Base-by-base conservation (phyloP, 257 asterid genomes). In the Penstemon eatonii region DNA sequence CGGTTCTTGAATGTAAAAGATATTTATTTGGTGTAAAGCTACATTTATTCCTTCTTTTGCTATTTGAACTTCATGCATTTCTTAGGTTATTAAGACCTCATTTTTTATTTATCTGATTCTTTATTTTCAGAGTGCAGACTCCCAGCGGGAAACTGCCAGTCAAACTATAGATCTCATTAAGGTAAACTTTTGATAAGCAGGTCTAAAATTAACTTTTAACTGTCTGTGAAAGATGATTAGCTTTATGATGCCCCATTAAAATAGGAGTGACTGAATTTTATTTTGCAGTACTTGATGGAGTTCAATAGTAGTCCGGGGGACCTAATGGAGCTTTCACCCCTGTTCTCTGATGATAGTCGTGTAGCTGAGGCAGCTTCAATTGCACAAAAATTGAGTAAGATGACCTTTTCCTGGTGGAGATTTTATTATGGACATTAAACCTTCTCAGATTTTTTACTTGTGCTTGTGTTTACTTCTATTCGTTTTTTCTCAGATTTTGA, bases 321-420 rank as follows among this genome's bases (percentile, higher is more conserved):
- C 83, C 81, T 91, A 71, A 91, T 94, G 99, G 97, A 94, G 78
- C 95, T 94, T 68, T 94, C 99, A 74, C 91, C 97, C 57, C 83
- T 94, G 63, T 94, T 94, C 76, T 94, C 97, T 77, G 96, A 94
- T 79, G 97, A 94, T 81, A 91, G 95, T 73, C 96, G 97, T 69
- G 99, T 91, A 18, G 97, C 96, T 5, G 96, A 94, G 80, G 97
- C 99, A 78, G 99, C 99, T 78, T 91, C 99, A 43, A 89, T 94
- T 75, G 97, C 99, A 53, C 96, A 94, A 76, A 94, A 91, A 89
- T 83, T 94, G 85, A 86, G 97, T 94, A 89, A 79, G 97, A 72
- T 77, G 68, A 45, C 71, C 61, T 12, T 76, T 41, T 46, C 51
- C 56, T 25, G 33, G 33, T 25, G 33, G 33, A 25, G 33, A 25